Conservation (phyloP, 768 basidiomycete genomes). For the Phylloporus rhodoxanthus region DNA sequence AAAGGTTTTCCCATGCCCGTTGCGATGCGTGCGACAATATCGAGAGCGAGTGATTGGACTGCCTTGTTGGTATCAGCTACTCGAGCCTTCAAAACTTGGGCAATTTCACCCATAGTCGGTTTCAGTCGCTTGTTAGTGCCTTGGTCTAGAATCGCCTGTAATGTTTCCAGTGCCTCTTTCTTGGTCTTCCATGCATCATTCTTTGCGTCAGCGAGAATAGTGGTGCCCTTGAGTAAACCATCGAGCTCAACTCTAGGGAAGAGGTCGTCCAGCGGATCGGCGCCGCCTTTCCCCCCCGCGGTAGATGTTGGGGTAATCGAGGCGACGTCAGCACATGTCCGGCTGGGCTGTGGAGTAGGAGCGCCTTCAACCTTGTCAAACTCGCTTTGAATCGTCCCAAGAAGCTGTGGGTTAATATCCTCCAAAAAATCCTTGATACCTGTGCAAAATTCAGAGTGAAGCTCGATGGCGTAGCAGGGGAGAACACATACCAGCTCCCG, state of each 20-base stretch:
- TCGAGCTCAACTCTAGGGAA: conserved; percentile 96
- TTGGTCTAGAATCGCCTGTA: conserved; percentile 83
- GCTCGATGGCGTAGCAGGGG: neutral
- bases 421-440: conserved; percentile 90
- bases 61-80: conserved; percentile 91
- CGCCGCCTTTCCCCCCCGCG: conserved; percentile 34
- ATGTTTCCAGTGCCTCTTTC: conserved; percentile 86
- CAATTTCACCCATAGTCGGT: conserved; percentile 88
- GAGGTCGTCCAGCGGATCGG: conserved; percentile 85
- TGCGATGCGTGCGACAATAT: conserved; percentile 85
- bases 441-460: conserved; percentile 29
- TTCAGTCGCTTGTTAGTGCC: conserved; percentile 91
- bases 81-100: conserved; percentile 79
- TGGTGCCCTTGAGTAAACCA: conserved; percentile 73
- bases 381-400: conserved; percentile 83
- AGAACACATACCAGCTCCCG: conserved; percentile 66
- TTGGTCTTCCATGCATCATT: conserved; percentile 96
- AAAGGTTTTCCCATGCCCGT: conserved; percentile 94
- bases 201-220: conserved; percentile 76
- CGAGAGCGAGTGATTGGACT: conserved; percentile 84
- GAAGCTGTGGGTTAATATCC: conserved; percentile 89
- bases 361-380: conserved; percentile 89
- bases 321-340: conserved; percentile 71
- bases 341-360: conserved; percentile 68
- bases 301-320: conserved; percentile 41